Evolutionary conservation across 768 basidiomycete genomes (phyloP).

Genomic region (Lentinus brumalis): DNA sequence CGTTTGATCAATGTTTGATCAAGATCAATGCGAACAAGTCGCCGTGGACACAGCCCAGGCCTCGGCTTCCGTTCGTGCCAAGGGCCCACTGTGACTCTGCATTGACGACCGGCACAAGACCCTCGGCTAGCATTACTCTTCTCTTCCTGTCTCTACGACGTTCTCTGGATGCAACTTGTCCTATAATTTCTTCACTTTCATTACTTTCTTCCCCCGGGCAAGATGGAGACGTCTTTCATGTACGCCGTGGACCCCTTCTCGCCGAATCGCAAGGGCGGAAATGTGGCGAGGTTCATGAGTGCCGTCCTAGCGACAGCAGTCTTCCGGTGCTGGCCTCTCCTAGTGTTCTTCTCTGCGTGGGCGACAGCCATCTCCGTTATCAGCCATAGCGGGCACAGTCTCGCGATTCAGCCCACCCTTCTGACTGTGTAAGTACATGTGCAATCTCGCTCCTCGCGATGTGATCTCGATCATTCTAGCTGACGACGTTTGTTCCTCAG

Average conservation of each 20-base stretch:
- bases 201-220: background rate
- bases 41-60: background rate
- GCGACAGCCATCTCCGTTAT: slow-evolving; percentile 57
- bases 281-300: slow-evolving; percentile 22
- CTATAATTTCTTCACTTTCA: background rate
- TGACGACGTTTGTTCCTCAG: slow-evolving; percentile 37
- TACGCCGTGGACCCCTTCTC: slow-evolving; percentile 26
- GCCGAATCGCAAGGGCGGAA: slow-evolving; percentile 3
- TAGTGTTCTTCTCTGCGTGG: slow-evolving; percentile 67
- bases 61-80: background rate
- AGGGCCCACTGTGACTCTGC: background rate
- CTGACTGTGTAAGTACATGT: slow-evolving; percentile 60
- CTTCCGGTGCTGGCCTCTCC: slow-evolving; percentile 68
- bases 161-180: background rate
- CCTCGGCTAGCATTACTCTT: background rate
- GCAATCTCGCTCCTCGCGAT: background rate
- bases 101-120: background rate
- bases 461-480: background rate
- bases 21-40: background rate
- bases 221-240: slow-evolving; percentile 23
- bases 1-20: too few relatives aligned
- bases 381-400: slow-evolving; percentile 44
- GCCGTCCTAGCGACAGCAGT: slow-evolving; percentile 41
- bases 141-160: background rate
- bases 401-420: slow-evolving; percentile 54